Evolutionary conservation across 768 basidiomycete genomes (phyloP).

Genomic region (Mycena amicta): DNA sequence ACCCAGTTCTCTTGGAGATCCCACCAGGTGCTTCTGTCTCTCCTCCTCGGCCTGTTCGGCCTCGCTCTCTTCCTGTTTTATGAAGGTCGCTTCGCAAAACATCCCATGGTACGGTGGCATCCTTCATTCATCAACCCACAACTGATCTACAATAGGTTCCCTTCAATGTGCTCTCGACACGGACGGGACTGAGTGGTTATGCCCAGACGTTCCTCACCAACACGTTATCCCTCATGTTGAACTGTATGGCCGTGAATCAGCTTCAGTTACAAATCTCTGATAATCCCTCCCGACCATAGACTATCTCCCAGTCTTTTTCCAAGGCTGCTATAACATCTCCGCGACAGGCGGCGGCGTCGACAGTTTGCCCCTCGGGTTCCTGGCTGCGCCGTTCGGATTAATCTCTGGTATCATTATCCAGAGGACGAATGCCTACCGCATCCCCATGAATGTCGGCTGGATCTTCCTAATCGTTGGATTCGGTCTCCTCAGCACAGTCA

Average conservation of each 20-base stretch:
- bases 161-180: conserved; percentile 31
- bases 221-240: no score
- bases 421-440: conserved; percentile 36
- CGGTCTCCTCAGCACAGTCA: conserved; percentile 38
- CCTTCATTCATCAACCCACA: no score
- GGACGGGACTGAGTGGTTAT: conserved; percentile 31
- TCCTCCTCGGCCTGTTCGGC: conserved; percentile 42
- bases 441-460: conserved; percentile 33
- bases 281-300: conserved; percentile 26
- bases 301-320: conserved; percentile 30
- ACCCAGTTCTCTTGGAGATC: conserved; percentile 43
- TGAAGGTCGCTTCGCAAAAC: conserved; percentile 34
- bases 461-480: conserved; percentile 34
- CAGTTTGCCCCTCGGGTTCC: conserved; percentile 31
- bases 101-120: conserved; percentile 42
- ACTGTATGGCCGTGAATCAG: no score
- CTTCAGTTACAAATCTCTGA: no score
- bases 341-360: conserved; percentile 39
- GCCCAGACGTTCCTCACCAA: no score
- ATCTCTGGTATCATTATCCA: conserved; percentile 39
- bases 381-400: conserved; percentile 41
- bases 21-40: conserved; percentile 39
- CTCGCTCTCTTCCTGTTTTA: conserved; percentile 38
- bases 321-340: conserved; percentile 38
- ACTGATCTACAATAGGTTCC: no score